phyloP scores from a whole-genome alignment of 2,329 filamentous ascomycete species.

The Rugonectria rugulosa region DNA sequence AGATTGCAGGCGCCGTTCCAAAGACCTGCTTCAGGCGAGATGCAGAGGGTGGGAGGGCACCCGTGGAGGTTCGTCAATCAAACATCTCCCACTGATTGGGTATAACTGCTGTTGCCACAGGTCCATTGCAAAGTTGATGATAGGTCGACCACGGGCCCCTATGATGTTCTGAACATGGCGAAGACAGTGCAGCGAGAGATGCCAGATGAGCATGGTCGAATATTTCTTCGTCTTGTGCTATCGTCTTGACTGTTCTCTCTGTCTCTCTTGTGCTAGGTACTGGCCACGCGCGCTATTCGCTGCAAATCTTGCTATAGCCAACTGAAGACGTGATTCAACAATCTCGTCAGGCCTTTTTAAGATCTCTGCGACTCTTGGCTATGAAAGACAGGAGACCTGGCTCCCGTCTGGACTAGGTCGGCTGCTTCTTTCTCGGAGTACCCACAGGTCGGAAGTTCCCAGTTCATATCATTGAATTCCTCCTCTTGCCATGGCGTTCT shows the following conservation, averaged over 20 bases:
- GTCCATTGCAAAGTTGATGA: slow-evolving; percentile 27
- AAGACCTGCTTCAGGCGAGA: slow-evolving; percentile 4
- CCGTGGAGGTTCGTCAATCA: slow-evolving; percentile 4
- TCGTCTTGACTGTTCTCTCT: slow-evolving; percentile 64
- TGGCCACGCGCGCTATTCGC: slow-evolving; percentile 68
- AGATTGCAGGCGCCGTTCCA: slow-evolving; percentile 7
- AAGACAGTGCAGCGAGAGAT: slow-evolving; percentile 51
- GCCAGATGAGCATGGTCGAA: slow-evolving; percentile 55
- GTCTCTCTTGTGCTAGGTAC: slow-evolving; percentile 66
- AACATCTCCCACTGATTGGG: slow-evolving; percentile 3
- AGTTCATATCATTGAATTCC: slow-evolving; percentile 36
- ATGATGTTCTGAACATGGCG: slow-evolving; percentile 41
- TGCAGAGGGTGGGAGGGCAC: background rate
- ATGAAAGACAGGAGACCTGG: slow-evolving; percentile 49
- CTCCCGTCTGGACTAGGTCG: slow-evolving; percentile 44
- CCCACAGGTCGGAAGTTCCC: slow-evolving; percentile 38
- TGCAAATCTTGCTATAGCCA: slow-evolving; percentile 63
- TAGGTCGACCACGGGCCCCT: slow-evolving; percentile 34
- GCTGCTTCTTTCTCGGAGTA: slow-evolving; percentile 40
- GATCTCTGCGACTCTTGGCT: slow-evolving; percentile 57
- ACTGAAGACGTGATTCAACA: slow-evolving; percentile 47
- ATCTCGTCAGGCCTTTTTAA: slow-evolving; percentile 50
- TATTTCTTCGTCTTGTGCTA: slow-evolving; percentile 69
- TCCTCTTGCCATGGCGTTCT: slow-evolving; percentile 36
- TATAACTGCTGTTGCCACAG: slow-evolving; percentile 12